phyloP scores from a whole-genome alignment of 1,284 basidiomycete genomes.

The Malassezia arunalokei region DNA sequence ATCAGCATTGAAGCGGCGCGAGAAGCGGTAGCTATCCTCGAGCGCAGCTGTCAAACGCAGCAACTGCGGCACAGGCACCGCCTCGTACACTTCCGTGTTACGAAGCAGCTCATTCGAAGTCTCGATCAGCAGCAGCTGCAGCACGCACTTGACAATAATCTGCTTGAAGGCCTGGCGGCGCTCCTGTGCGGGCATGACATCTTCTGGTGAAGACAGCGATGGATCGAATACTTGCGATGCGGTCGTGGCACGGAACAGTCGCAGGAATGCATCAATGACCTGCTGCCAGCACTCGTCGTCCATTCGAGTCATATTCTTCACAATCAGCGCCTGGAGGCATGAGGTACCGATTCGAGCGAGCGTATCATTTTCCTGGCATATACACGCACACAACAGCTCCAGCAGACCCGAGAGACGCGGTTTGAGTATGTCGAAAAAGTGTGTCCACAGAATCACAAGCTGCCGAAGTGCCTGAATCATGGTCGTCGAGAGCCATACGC shows the following conservation, averaged over 20 bases:
- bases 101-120: slow-evolving; percentile 90
- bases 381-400: slow-evolving; percentile 88
- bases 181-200: slow-evolving; percentile 48
- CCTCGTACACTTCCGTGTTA: slow-evolving; percentile 60
- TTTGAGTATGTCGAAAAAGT: slow-evolving; percentile 84
- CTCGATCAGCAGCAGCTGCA: slow-evolving; percentile 91
- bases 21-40: slow-evolving; percentile 94
- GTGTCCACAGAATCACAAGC: slow-evolving; percentile 89
- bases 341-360: slow-evolving; percentile 94
- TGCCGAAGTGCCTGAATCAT: slow-evolving; percentile 97
- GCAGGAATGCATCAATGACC: slow-evolving; percentile 83
- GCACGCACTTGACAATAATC: slow-evolving; percentile 98
- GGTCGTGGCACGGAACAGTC: slow-evolving; percentile 90
- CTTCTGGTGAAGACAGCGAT: slow-evolving; percentile 56
- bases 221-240: slow-evolving; percentile 91
- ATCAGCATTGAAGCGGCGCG: slow-evolving; percentile 92
- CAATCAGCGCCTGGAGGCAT: slow-evolving; percentile 87
- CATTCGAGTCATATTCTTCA: slow-evolving; percentile 83
- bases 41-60: slow-evolving; percentile 84
- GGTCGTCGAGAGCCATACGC: slow-evolving; percentile 96
- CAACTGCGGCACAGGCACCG: slow-evolving; percentile 85
- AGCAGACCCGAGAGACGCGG: slow-evolving; percentile 78
- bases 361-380: slow-evolving; percentile 83
- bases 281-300: slow-evolving; percentile 76
- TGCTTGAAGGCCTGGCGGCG: slow-evolving; percentile 89